phyloP scores from a whole-genome alignment of 2,329 filamentous ascomycete species.

The Colletotrichum lindemuthianum region DNA sequence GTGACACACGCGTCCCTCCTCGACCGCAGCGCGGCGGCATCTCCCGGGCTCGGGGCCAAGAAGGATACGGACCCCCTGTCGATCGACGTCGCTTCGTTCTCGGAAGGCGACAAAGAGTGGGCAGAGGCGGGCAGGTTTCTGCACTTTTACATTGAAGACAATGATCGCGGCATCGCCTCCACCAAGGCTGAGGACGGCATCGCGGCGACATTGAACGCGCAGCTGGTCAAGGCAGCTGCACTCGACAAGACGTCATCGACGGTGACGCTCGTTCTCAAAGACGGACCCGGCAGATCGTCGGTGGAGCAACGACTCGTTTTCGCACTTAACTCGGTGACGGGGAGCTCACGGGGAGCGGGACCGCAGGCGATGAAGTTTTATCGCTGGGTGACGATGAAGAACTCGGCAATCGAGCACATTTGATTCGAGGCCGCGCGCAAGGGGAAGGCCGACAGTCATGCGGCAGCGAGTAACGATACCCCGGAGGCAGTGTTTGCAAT shows the following conservation, averaged over 20 bases:
- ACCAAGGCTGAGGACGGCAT: conserved; percentile 17
- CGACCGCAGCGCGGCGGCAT: conserved; percentile 23
- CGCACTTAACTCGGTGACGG: conserved; percentile 15
- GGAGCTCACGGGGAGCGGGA: conserved; percentile 16
- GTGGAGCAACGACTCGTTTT: conserved; percentile 25
- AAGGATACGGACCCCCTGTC: conserved; percentile 3
- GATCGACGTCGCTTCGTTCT: conserved; percentile 26
- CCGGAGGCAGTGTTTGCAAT: background rate
- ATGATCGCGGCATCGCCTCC: conserved; percentile 13
- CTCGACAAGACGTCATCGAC: conserved; percentile 9
- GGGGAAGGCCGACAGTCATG: background rate
- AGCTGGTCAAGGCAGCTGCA: conserved; percentile 19
- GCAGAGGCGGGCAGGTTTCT: conserved; percentile 9
- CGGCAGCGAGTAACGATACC: background rate
- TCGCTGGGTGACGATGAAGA: conserved; percentile 26
- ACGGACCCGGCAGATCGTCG: conserved; percentile 4
- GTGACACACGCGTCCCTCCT: background rate
- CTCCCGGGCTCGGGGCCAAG: conserved; percentile 11
- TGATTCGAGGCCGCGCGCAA: background rate
- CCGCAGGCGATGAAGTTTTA: conserved; percentile 33
- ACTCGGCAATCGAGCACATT: conserved; percentile 24
- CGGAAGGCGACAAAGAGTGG: conserved; percentile 28
- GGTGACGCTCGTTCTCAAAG: conserved; percentile 24
- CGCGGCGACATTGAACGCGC: conserved; percentile 21
- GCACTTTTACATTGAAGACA: conserved; percentile 24